Conservation (phyloP, 306 rosid genomes). For the Inga laurina region DNA sequence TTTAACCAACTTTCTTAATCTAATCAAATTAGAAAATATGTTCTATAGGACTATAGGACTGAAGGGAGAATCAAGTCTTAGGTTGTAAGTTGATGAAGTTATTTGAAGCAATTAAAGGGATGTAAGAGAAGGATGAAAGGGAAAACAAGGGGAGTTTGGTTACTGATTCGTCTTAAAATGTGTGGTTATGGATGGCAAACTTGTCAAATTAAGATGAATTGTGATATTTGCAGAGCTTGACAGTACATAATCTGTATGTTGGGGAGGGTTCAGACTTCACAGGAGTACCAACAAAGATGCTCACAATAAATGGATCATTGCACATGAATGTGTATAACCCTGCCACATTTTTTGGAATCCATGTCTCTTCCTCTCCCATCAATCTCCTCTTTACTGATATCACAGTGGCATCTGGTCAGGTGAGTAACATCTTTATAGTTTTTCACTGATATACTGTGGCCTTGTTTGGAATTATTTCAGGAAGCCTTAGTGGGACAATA, state of each 20-base stretch:
- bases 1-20: too few relatives aligned
- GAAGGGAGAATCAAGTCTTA: background rate
- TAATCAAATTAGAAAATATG: too few relatives aligned
- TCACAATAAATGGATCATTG: constrained; percentile 80
- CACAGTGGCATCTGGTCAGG: constrained; percentile 86
- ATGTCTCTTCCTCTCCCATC: constrained; percentile 77
- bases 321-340: constrained; percentile 75
- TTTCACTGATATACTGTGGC: background rate
- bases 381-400: constrained; percentile 75
- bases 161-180: background rate
- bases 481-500: too few relatives aligned
- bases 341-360: constrained; percentile 88
- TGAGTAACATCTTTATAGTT: background rate
- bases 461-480: background rate
- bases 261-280: constrained; percentile 86
- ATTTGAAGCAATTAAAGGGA: background rate
- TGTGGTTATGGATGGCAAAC: background rate
- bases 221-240: constrained; percentile 71
- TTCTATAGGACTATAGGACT: too few relatives aligned
- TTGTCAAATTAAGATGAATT: background rate
- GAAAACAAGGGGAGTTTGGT: background rate
- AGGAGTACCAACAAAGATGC: constrained; percentile 80
- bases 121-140: background rate
- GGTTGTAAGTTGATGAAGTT: background rate
- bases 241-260: constrained; percentile 64